Conservation (phyloP, 2,329 filamentous ascomycete genomes). For the Alternaria sp. region DNA sequence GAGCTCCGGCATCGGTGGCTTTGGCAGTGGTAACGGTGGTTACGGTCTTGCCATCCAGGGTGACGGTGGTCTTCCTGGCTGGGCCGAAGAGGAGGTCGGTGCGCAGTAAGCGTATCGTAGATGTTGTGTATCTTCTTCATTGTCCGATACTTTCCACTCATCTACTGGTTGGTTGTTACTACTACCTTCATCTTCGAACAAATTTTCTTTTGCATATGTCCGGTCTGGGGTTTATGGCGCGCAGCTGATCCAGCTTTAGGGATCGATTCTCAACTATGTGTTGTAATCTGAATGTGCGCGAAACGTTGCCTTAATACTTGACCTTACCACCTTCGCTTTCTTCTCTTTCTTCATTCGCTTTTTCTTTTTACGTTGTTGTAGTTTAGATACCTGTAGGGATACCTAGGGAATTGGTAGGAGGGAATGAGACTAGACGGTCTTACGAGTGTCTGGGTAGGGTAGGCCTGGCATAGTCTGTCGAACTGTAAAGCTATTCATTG, state of each 20-base stretch:
- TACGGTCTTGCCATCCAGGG: constrained; percentile 68
- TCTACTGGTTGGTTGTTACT: constrained; percentile 37
- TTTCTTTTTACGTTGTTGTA: constrained; percentile 22
- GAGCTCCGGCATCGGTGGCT: constrained; percentile 65
- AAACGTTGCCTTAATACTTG: constrained; percentile 25
- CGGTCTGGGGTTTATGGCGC: constrained; percentile 18
- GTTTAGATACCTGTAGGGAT: constrained; percentile 38
- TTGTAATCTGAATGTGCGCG: constrained; percentile 33
- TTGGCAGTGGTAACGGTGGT: constrained; percentile 61
- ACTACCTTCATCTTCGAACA: constrained; percentile 6
- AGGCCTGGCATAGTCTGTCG: constrained; percentile 9
- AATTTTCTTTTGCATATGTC: constrained; percentile 15
- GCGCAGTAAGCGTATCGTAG: constrained; percentile 54
- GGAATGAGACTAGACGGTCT: constrained; percentile 14
- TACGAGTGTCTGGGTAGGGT: constrained; percentile 10
- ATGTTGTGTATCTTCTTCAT: constrained; percentile 32
- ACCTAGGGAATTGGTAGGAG: constrained; percentile 17
- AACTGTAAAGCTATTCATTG: constrained; percentile 4
- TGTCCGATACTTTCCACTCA: constrained; percentile 43
- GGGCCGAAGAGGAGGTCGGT: constrained; percentile 70
- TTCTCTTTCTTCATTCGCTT: constrained; percentile 7
- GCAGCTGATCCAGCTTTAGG: constrained; percentile 21
- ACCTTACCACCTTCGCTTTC: constrained; percentile 31
- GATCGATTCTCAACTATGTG: constrained; percentile 24
- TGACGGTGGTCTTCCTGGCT: constrained; percentile 66